Conservation (phyloP, 495 filamentous ascomycete genomes). For the Cetradonia linearis region DNA sequence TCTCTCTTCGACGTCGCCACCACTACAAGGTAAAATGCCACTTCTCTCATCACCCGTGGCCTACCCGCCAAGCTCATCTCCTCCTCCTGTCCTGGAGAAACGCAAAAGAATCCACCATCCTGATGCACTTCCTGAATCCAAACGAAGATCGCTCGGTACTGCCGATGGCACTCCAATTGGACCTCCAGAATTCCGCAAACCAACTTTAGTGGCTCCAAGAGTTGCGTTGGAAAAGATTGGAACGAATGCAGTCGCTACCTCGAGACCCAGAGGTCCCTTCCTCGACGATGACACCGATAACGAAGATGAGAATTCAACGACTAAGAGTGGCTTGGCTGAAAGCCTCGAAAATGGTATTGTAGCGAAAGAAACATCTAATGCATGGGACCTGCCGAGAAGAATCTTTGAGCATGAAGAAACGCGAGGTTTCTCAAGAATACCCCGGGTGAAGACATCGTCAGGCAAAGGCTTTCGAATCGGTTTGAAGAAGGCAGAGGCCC, state of each 20-base stretch:
- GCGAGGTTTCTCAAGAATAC: constrained; percentile 26
- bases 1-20: neutral
- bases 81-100: constrained; percentile 26
- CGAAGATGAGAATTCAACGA: constrained; percentile 18
- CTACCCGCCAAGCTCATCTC: constrained; percentile 48
- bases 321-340: neutral
- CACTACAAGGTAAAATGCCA: constrained; percentile 37
- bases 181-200: neutral
- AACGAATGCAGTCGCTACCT: constrained; percentile 14
- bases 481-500: constrained; percentile 37
- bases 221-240: neutral
- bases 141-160: constrained; percentile 13
- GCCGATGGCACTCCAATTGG: neutral
- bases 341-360: neutral
- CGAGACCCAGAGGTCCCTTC: constrained; percentile 40
- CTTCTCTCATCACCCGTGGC: constrained; percentile 51
- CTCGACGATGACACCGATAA: constrained; percentile 33
- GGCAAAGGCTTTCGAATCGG: constrained; percentile 51
- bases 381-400: neutral
- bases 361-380: neutral
- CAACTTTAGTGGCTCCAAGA: neutral
- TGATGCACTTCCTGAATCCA: constrained; percentile 29
- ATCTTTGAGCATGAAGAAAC: constrained; percentile 5
- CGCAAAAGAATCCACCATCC: constrained; percentile 39
- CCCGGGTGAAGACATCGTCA: constrained; percentile 51